Base-by-base conservation (phyloP, 202 grass and related monocot species). In the Schoenoplectus triqueter region DNA sequence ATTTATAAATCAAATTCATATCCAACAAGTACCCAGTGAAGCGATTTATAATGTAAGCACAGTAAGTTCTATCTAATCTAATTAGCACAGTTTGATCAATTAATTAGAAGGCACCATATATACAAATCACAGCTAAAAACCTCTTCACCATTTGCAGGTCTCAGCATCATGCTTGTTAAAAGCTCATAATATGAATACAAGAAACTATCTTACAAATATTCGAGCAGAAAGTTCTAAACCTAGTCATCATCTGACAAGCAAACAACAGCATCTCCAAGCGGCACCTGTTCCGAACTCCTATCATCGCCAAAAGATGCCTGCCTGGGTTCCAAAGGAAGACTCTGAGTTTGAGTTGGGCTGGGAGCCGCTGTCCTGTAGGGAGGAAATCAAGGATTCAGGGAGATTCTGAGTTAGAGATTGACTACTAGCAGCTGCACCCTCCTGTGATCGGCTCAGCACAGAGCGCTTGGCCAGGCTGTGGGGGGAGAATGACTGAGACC, bases 231-330 rank as follows among this genome's bases (percentile, higher is more conserved):
- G 18, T 74, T 9, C 68, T 48, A 59, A 57, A 81, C 45, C 57
- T 83, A 83, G 14, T 83, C 80, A 83, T 83, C 80, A 69, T 83
- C 80, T 52, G 64, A 83, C 64, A 83, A 83, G 64, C 48, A 83
- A 64, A 83, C 80, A 7, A 83, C 80, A 3, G 1, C 80, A 68
- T 68, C 80, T 57, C 80, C 19, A 68, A 66, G 6, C 6, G 2
- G 7, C 19, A 21, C 46, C 62, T 81, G 78, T 50, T 8, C 78
- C 13, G 61, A 65, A 81, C 54, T n/a, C 19, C 42, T 64, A 66
- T 41, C 7, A 81, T 74, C 52, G 15, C 70, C 70, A 74, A 74
- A 19, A 50, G 70, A 51, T 74, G 48, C 70, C 46, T 52, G 14
- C 69, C 48, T 48, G 59, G 70, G 47, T 74, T 47, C 47, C 40